Base-by-base conservation (phyloP, 139 green algal genomes). In the Chloropicon primus region DNA sequence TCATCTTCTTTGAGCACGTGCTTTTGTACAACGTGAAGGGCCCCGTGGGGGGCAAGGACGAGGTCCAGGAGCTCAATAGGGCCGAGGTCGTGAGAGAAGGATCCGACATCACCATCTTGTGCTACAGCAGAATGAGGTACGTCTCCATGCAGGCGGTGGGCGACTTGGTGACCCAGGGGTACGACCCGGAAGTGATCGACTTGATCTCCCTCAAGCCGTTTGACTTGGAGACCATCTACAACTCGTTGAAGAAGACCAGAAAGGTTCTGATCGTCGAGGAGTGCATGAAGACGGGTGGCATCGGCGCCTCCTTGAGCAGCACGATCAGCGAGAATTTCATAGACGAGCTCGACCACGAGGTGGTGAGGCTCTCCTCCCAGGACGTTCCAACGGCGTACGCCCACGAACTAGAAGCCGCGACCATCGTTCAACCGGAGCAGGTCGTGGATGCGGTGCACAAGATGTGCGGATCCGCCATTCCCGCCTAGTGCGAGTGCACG, bases 1-100 rank as follows among this genome's bases (percentile, higher is more conserved):
- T 97, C 81, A 96, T 97, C 83, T 97, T 97, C 88, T 97, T 97
- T 71, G 93, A 97, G 88, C 93, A 97, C 85, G 93, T 97, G 79
- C 89, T 97, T 78, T 88, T 97, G 81, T 97, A 97, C 89, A 97
- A 97, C 83, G 80, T 97, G 27, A 97, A 97, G 88, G 92, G 89
- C 76, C 78, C 82, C 79, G 82, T 78, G 72, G 5, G 26, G 1
- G 77, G 28, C 27, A 78, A 28, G 28, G 88, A 91, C 79, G 87
- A 93, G 82, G 91, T 84, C 83, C 89, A 95, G 82, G 84, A 78
- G n/a, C 80, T 96, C 72, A 88, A 96, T 82, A 87, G 86, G 75
- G 87, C 88, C 2, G 91, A 94, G 84, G 29, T 97, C 28, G 93
- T 96, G 27, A 85, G 90, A 2, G 77, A 90, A 80, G 72, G 93